Base-by-base conservation (phyloP, 1,139 yeast genomes). In the Ashbya aceris region DNA sequence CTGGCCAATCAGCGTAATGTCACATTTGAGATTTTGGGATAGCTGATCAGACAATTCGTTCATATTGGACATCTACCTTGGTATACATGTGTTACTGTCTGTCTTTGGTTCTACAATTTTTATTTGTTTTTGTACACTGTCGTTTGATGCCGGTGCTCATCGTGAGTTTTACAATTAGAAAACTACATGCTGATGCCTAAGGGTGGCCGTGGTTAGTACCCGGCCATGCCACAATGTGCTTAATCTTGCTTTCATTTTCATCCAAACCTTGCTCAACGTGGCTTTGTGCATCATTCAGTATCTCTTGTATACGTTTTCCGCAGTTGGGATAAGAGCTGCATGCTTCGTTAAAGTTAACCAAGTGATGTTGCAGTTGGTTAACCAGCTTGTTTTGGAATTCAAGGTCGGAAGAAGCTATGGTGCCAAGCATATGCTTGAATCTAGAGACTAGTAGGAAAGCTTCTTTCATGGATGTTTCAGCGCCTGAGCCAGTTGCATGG, bases 151-250 rank as follows among this genome's bases (percentile, higher is more conserved):
- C 41, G 13, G 32, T n/a, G 7, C 17, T 7, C 7, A 33, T 8
- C 27, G 14, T 31, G 27, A 30, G 23, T 39, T 30, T 13, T 39
- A 17, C 5, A 17, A 6, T 17, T 3, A 6, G 23, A 5, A 28
- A 40, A 35, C 29, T 28, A 33, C 26, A 14, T 11, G 13, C 6
- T 14, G 13, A n/a, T 27, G 13, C n/a, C 26, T 36, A 51, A 23
- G 83, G 83, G 54, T 78, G 84, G 0, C 82, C 81, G 54, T 77
- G 83, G 49, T 77, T 70, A 5, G 77, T 70, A 0, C 83, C 83
- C 0, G 84, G 84, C 84, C 84, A 78, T 0, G 84, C 84, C 31
- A 74, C 66, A 8, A 78, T 56, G 47, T 41, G 30, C 27, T 40
- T 40, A 5, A 38, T 38, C 20, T 36, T 40, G 27, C 45, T 44